A percentile compares a stretch with the other conserved stretches of the same genome.
phyloP scores from a whole-genome alignment of 108 stramenopile species.

The Stephanodiscus minutulus region DNA sequence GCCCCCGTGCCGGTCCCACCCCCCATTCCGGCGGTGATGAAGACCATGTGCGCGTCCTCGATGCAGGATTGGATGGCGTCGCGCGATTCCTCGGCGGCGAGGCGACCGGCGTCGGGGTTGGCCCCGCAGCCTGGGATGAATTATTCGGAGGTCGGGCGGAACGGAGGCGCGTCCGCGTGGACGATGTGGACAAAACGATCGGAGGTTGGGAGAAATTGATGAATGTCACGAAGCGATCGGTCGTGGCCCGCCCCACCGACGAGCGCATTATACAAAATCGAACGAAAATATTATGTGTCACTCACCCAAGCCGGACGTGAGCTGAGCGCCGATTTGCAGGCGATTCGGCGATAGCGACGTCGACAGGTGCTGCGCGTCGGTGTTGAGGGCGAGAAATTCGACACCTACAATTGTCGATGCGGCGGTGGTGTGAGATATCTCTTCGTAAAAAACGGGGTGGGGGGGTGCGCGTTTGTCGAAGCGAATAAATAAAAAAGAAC shows the following conservation, averaged over 20 bases:
- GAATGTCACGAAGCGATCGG: no score
- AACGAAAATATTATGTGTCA: no score
- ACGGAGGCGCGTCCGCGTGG: no score
- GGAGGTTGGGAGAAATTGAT: neutral
- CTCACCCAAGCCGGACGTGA: conserved; percentile 84
- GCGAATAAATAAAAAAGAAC: no score
- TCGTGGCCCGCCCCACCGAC: no score
- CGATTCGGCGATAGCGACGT: conserved; percentile 58
- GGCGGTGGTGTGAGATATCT: no score
- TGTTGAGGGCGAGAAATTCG: conserved; percentile 91
- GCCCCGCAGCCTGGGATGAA: conserved; percentile 70
- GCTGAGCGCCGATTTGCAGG: conserved; percentile 75
- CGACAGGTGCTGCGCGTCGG: conserved; percentile 84
- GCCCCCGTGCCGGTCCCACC: conserved; percentile 91
- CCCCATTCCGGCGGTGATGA: conserved; percentile 90
- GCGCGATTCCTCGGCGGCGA: conserved; percentile 84
- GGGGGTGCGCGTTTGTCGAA: no score
- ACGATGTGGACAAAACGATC: no score
- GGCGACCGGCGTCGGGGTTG: conserved; percentile 76
- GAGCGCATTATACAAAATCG: no score
- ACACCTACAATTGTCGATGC: conserved; percentile 80
- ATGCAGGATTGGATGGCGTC: conserved; percentile 70
- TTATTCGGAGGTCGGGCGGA: no score
- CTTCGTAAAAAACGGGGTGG: no score
- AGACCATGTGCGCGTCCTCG: conserved; percentile 84